These are phyloP conservation scores for Kluyveromyces lactis DNA, from an alignment of 805 yeast species.

Conservation along the genomic window DNA sequence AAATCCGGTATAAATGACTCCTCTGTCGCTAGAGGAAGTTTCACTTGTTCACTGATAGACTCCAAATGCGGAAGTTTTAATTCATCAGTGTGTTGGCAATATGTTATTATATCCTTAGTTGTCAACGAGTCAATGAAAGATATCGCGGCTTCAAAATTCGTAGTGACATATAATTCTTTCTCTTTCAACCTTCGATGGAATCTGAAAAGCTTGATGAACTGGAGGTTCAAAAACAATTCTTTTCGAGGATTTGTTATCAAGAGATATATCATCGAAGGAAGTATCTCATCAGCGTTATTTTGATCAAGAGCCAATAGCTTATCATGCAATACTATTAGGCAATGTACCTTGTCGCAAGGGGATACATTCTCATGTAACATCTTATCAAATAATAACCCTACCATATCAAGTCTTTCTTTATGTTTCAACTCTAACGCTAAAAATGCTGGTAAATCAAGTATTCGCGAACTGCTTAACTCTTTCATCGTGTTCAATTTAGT, in stretches of 20 bases:
- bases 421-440: conserved; percentile 12
- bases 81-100: conserved; percentile 15
- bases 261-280: conserved; percentile 25
- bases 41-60: conserved; percentile 16
- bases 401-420: conserved; percentile 8
- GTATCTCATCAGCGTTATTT: conserved; percentile 26
- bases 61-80: conserved; percentile 12
- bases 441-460: conserved; percentile 19
- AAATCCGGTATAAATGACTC: conserved; percentile 9
- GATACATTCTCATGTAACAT: conserved; percentile 19
- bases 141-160: conserved; percentile 29
- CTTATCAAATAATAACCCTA: conserved; percentile 13
- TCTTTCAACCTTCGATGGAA: conserved; percentile 26
- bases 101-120: conserved; percentile 3
- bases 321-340: conserved; percentile 21
- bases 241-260: conserved; percentile 18
- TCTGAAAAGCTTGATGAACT: conserved; percentile 27
- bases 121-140: conserved; percentile 27
- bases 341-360: conserved; percentile 24
- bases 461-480: conserved; percentile 14
- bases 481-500: conserved; percentile 18
- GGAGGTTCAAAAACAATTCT: conserved; percentile 21
- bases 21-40: conserved; percentile 10
- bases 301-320: conserved; percentile 18
- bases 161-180: conserved; percentile 26